Evolutionary conservation across 345 rosid genomes (phyloP), one percentile per base, ranked within the genome.

Genomic region (Capsella bursapastoris): DNA sequence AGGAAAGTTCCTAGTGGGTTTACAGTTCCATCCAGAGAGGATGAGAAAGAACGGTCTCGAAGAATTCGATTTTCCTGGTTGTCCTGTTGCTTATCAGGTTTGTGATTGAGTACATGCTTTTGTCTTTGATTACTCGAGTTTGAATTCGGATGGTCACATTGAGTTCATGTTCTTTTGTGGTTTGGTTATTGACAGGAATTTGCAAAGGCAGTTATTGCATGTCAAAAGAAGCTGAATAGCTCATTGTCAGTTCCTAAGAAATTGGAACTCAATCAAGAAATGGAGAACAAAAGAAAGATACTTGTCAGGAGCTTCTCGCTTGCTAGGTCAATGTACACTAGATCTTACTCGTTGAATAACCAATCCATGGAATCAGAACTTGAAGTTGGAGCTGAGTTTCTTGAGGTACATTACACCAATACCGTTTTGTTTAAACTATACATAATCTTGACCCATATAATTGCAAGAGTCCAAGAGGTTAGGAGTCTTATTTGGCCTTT

Each of bases 21-120:
- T 92, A 15, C 98, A 92, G 68, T 92, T 92, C 58, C 98, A 90
- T 82, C 96, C 98, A 0, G 97, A 92, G 78, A 70, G 96, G 64
- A 92, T 90, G 96, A 79, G 95, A 72, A 75, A 52, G 15, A 74
- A 85, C 0, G 85, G 82, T 51, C 55, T 84, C 0, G 89, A 88
- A 2, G 85, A 86, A 57, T 88, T 92, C 18, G 91, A 90, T 80
- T 84, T 86, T 76, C 88, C 93, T 0, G 98, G 98, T 14, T 92
- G 98, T 78, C 89, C 91, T 7, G 57, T 68, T 37, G 91, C 93
- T 71, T 92, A 92, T 75, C 90, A 86, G 93, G 97, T 91, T 48
- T 14, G 61, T 77, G 38, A 11, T 51, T 9, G 44, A 27, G 18
- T 72, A 25, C 8, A 14, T 22, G n/a, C 45, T 18, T 45, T 50